A percentile compares a stretch with the other conserved stretches of the same genome.
These are phyloP conservation scores for Pleurotus pulmonarius DNA, from an alignment of 768 basidiomycete species.

Conservation along the genomic window DNA sequence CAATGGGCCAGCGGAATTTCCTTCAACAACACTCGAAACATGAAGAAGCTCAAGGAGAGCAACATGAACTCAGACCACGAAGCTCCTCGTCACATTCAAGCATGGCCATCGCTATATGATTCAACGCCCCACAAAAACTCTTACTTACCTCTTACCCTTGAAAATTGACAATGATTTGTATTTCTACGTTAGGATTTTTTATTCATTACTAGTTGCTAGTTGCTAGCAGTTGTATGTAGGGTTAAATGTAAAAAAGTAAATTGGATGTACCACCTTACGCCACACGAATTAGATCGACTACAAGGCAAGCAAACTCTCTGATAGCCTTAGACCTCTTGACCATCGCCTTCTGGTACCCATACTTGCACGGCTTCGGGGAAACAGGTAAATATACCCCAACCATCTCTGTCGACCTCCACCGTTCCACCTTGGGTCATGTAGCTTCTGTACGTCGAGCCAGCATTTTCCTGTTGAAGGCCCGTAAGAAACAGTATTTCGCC, in stretches of 20 bases:
- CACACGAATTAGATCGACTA: too few species aligned
- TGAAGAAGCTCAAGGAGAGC: constrained; percentile 1
- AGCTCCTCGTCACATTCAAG: not conserved
- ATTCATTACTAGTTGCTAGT: not conserved
- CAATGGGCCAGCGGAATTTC: constrained; percentile 24
- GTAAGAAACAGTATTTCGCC: constrained; percentile 5
- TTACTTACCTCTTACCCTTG: not conserved
- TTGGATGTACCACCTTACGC: not conserved
- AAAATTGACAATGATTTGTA: not conserved
- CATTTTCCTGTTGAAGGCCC: constrained; percentile 24
- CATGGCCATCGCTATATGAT: constrained; percentile 1
- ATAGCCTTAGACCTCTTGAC: not conserved
- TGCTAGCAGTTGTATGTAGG: not conserved
- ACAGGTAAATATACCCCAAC: constrained; percentile 68
- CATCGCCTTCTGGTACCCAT: constrained; percentile 36
- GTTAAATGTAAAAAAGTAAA: not conserved
- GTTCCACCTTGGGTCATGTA: constrained; percentile 42
- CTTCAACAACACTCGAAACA: constrained; percentile 6
- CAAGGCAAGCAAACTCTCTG: too few species aligned
- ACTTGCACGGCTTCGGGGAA: constrained; percentile 52
- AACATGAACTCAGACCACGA: constrained; percentile 2
- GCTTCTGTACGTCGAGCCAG: constrained; percentile 39
- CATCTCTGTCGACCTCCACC: constrained; percentile 45
- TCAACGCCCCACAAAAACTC: not conserved
- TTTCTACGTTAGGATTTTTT: constrained; percentile 2